Conservation (phyloP, 441 rosid species). For the Pelargonium myrrhifolium region DNA sequence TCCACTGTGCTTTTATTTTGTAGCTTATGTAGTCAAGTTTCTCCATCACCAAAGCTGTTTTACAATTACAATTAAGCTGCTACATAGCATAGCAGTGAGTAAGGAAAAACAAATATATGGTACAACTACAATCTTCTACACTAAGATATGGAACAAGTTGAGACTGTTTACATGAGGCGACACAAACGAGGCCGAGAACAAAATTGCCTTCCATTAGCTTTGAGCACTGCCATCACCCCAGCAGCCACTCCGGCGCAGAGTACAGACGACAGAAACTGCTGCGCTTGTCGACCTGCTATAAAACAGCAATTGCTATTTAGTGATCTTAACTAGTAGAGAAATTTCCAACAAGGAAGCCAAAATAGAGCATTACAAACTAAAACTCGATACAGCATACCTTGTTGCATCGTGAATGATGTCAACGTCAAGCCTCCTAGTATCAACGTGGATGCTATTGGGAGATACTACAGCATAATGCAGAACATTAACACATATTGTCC, state of each 20-base stretch:
- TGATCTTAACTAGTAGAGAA: background rate
- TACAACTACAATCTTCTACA: conserved; percentile 10
- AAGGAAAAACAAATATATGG: background rate
- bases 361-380: background rate
- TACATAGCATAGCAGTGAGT: background rate
- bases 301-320: background rate
- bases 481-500: background rate
- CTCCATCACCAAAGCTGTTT: background rate
- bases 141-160: background rate
- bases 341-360: background rate
- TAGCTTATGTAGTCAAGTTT: background rate
- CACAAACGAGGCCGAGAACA: conserved; percentile 92
- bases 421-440: conserved; percentile 80
- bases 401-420: conserved; percentile 71
- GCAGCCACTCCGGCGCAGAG: conserved; percentile 83
- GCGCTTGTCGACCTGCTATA: conserved; percentile 66
- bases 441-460: conserved; percentile 89
- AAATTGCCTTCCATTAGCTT: conserved; percentile 77
- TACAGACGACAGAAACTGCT: conserved; percentile 60
- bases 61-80: background rate
- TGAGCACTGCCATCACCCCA: conserved; percentile 70
- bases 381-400: conserved; percentile 41
- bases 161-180: conserved; percentile 41
- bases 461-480: conserved; percentile 48
- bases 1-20: background rate